phyloP scores from a whole-genome alignment of 352 stramenopile genomes.

The Globisporangium heterothallicum region DNA sequence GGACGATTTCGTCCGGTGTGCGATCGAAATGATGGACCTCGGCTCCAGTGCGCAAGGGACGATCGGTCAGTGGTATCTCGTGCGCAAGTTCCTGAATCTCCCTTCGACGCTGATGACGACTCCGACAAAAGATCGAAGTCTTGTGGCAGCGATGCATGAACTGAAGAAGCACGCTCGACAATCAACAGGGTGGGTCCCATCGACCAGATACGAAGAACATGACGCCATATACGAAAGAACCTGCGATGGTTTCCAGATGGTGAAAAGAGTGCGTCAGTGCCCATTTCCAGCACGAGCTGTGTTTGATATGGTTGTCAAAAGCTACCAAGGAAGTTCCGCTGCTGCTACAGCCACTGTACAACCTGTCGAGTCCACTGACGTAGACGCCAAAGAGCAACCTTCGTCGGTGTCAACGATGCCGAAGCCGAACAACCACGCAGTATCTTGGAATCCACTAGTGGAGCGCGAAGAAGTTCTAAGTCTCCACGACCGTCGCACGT shows the following conservation, averaged over 20 bases:
- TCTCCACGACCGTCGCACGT: constrained; percentile 43
- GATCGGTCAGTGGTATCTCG: constrained; percentile 61
- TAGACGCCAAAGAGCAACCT: neutral
- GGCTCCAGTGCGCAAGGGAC: constrained; percentile 36
- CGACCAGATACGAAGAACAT: constrained; percentile 29
- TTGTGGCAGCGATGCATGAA: constrained; percentile 44
- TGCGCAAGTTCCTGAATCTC: constrained; percentile 61
- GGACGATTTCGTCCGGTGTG: constrained; percentile 54
- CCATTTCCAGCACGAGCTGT: constrained; percentile 61
- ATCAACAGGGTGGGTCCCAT: constrained; percentile 27
- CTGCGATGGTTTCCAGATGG: constrained; percentile 53
- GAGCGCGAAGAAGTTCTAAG: constrained; percentile 42
- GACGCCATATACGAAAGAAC: constrained; percentile 54
- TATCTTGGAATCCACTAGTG: constrained; percentile 32
- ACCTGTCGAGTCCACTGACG: neutral
- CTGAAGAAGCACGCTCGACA: constrained; percentile 40
- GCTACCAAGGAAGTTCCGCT: constrained; percentile 8
- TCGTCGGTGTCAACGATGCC: neutral
- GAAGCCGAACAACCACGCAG: neutral
- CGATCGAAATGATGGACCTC: constrained; percentile 57
- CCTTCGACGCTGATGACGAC: constrained; percentile 23
- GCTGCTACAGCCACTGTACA: neutral
- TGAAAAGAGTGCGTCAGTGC: constrained; percentile 59
- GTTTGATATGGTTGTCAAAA: constrained; percentile 67
- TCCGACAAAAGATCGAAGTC: constrained; percentile 48